Conservation (phyloP, 441 rosid species). For the Rhodomyrtus psidioides region DNA sequence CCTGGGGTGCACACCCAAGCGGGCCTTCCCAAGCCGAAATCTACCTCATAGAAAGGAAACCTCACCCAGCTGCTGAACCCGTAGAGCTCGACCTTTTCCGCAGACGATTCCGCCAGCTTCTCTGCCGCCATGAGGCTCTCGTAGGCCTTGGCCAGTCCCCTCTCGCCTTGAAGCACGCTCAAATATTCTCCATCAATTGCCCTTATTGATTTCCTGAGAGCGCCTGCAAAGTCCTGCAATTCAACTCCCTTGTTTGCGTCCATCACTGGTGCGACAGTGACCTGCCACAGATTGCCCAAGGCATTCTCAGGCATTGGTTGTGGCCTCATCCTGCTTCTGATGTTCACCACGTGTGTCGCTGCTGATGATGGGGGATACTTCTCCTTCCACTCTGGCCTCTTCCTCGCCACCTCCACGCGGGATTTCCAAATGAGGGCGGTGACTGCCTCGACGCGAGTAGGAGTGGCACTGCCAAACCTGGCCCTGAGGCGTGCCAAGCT, state of each 20-base stretch:
- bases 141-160: not conserved
- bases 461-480: conserved; percentile 1
- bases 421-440: not conserved
- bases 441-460: not conserved
- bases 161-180: not conserved
- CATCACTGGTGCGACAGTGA: not conserved
- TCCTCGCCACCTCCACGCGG: not conserved
- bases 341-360: not conserved
- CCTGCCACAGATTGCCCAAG: not conserved
- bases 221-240: not conserved
- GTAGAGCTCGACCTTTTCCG: not conserved
- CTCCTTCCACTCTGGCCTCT: not conserved
- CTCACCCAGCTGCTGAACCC: conserved; percentile 5
- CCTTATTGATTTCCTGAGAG: not conserved
- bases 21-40: conserved; percentile 22
- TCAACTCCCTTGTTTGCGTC: not conserved
- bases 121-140: not conserved
- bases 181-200: not conserved
- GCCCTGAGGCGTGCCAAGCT: conserved; percentile 7
- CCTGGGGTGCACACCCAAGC: not conserved
- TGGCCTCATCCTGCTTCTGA: not conserved
- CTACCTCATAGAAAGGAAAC: conserved; percentile 12
- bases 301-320: not conserved
- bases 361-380: not conserved
- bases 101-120: not conserved